phyloP scores from a whole-genome alignment of 2,329 filamentous ascomycete genomes.

The Fonsecaea monophora region DNA sequence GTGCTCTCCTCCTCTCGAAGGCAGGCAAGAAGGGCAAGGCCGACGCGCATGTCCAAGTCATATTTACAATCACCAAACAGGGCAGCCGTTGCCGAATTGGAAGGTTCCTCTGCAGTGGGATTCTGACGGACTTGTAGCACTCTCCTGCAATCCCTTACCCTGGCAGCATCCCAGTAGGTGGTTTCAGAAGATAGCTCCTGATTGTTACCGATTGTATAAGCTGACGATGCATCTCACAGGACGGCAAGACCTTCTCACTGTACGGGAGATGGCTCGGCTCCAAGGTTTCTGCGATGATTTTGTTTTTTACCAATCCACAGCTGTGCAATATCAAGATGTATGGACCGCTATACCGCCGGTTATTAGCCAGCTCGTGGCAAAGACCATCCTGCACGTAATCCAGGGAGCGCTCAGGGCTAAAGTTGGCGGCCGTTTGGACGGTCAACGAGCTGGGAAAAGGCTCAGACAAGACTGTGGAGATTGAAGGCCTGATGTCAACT shows the following conservation, averaged over 20 bases:
- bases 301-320: slow-evolving; percentile 27
- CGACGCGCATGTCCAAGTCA: neutral
- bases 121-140: neutral
- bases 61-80: slow-evolving; percentile 19
- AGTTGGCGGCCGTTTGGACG: neutral
- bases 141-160: neutral
- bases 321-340: slow-evolving; percentile 23
- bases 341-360: slow-evolving; percentile 29
- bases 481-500: neutral
- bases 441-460: neutral
- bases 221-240: slow-evolving; percentile 10
- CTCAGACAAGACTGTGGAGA: neutral
- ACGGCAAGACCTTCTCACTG: slow-evolving; percentile 30
- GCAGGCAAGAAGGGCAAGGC: neutral
- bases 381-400: slow-evolving; percentile 21
- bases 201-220: neutral
- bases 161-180: slow-evolving; percentile 26
- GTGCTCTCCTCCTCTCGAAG: neutral
- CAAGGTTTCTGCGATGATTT: slow-evolving; percentile 36
- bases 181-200: neutral
- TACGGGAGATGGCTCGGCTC: slow-evolving; percentile 35
- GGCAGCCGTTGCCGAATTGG: neutral
- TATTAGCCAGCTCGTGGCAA: slow-evolving; percentile 10
- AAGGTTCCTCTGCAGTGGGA: neutral
- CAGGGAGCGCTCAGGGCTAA: slow-evolving; percentile 11